Conservation (phyloP, 176 grass and related monocot genomes). For the Typha latifolia region DNA sequence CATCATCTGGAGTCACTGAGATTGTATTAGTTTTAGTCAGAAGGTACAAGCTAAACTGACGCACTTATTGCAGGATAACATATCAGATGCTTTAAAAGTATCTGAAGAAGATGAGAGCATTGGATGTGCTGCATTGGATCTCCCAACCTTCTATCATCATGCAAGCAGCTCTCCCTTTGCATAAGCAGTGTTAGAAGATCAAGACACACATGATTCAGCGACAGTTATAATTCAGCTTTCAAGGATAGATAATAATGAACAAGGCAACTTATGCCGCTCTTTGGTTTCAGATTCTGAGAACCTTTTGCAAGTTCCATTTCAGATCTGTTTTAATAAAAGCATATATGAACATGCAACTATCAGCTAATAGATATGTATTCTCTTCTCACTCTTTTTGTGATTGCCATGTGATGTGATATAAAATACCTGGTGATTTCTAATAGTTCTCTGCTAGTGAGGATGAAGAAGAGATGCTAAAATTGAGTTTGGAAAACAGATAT, state of each 20-base stretch:
- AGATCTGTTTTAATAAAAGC: too few relatives aligned
- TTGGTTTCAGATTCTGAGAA: too few relatives aligned
- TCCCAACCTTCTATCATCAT: constrained; percentile 17
- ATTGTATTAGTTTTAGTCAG: background rate
- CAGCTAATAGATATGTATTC: too few relatives aligned
- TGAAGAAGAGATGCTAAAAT: too few relatives aligned
- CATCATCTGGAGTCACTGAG: background rate
- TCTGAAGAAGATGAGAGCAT: constrained; percentile 49
- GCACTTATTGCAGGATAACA: constrained; percentile 39
- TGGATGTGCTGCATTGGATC: constrained; percentile 29
- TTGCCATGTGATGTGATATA: too few relatives aligned
- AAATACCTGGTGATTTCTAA: too few relatives aligned
- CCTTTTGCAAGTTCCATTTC: too few relatives aligned
- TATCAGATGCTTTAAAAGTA: constrained; percentile 39
- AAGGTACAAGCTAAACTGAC: constrained; percentile 2
- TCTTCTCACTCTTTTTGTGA: too few relatives aligned
- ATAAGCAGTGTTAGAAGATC: background rate
- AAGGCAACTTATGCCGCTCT: too few relatives aligned
- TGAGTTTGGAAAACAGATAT: too few relatives aligned
- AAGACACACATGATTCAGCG: background rate
- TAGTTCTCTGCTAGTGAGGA: too few relatives aligned
- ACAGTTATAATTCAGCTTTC: background rate
- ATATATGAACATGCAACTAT: too few relatives aligned
- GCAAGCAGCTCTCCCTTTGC: background rate
- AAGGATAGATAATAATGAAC: background rate